Conservation (phyloP, 225 moss, liverwort and hornwort genomes). For the Pseudoscleropodium purum region DNA sequence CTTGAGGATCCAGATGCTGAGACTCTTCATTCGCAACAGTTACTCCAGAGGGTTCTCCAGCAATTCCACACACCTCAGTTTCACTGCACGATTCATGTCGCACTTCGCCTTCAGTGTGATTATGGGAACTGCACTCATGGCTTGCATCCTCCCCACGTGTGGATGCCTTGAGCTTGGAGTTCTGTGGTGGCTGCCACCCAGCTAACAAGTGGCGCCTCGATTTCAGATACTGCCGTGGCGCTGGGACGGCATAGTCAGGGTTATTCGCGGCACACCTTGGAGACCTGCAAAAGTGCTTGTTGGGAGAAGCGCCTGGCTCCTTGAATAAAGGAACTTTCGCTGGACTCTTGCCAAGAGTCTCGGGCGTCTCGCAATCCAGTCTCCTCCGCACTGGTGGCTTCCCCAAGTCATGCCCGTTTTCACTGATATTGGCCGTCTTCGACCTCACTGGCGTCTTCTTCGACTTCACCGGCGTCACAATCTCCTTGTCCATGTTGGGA, state of each 20-base stretch:
- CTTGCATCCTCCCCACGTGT: neutral
- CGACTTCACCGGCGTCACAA: constrained; percentile 4
- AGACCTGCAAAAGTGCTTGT: constrained; percentile 66
- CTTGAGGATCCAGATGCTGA: neutral
- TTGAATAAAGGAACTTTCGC: neutral
- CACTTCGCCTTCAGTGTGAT: neutral
- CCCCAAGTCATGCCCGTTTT: neutral
- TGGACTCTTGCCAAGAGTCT: constrained; percentile 12
- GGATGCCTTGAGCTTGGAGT: constrained; percentile 14
- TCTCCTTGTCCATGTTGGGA: constrained; percentile 31
- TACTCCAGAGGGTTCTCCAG: neutral
- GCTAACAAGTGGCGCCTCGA: constrained; percentile 77
- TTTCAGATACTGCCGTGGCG: constrained; percentile 60
- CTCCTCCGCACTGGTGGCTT: constrained; percentile 16
- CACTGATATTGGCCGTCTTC: neutral
- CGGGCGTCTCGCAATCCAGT: constrained; percentile 6
- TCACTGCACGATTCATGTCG: neutral
- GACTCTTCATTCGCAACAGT: neutral
- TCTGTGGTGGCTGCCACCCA: constrained; percentile 40
- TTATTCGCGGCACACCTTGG: constrained; percentile 86
- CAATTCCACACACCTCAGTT: neutral
- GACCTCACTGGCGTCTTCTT: constrained; percentile 25
- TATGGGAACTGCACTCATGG: neutral
- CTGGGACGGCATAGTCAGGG: constrained; percentile 63
- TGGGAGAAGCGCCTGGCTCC: constrained; percentile 11